A percentile compares a stretch with the other conserved stretches of the same genome.
phyloP scores from a whole-genome alignment of 2,329 filamentous ascomycete species.

The Hawksworthiomyces lignivorus region DNA sequence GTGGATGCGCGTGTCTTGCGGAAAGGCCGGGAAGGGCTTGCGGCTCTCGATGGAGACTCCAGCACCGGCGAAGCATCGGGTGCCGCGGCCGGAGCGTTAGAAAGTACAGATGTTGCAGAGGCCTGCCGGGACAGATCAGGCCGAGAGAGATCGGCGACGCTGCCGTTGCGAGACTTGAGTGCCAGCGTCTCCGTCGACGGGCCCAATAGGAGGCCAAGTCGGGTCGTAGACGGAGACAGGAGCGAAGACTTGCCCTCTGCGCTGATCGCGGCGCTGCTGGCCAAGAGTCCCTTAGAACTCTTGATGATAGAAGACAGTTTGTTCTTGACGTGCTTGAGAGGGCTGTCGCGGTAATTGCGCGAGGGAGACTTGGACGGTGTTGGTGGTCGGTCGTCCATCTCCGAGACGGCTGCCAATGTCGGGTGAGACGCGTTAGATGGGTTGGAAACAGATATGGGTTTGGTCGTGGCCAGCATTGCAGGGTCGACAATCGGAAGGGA shows the following conservation, averaged over 20 bases:
- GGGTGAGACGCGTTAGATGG: conserved; percentile 23
- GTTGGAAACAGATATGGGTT: conserved; percentile 54
- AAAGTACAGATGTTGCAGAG: neutral
- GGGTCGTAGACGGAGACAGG: conserved; percentile 44
- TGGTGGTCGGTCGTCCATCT: conserved; percentile 30
- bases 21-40: conserved; percentile 37
- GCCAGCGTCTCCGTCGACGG: conserved; percentile 43
- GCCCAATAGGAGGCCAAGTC: conserved; percentile 34
- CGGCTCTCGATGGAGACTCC: conserved; percentile 19
- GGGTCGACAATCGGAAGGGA: conserved; percentile 30
- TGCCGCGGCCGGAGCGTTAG: conserved; percentile 14
- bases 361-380: conserved; percentile 50
- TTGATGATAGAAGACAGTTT: conserved; percentile 87
- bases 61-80: conserved; percentile 7
- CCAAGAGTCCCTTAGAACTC: conserved; percentile 77
- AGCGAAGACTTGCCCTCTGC: conserved; percentile 54
- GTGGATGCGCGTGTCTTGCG: conserved; percentile 50
- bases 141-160: conserved; percentile 31
- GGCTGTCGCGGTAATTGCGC: conserved; percentile 59
- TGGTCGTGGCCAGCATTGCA: conserved; percentile 39
- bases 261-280: conserved; percentile 61
- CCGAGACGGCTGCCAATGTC: conserved; percentile 37
- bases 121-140: conserved; percentile 37
- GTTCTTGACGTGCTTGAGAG: conserved; percentile 85
- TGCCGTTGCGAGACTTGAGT: conserved; percentile 16